Base-by-base conservation (phyloP, 2,329 filamentous ascomycete species). In the Mycosphaerella sp. region DNA sequence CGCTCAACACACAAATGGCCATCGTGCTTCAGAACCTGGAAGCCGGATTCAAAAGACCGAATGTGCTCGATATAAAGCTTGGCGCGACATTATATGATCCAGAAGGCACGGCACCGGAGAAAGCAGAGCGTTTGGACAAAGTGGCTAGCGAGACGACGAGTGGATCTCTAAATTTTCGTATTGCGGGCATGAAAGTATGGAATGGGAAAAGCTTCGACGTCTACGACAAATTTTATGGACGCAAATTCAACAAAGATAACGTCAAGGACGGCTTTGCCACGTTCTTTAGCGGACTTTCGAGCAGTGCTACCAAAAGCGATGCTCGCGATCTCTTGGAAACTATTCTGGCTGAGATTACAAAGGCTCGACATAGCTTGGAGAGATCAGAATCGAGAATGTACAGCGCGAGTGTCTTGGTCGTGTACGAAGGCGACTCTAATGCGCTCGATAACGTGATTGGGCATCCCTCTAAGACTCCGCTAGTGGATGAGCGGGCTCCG, bases 1-100 rank as follows among this genome's bases (percentile, higher is more conserved):
- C 80, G 58, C 69, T 97, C 54, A 77, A 81, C 18, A 95, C 89
- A 0, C 83, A 89, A 49, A 76, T 82, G 49, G 87, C 87, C 2
- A 84, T 96, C 14, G 89, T 95, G 10, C 75, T 97, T 25, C 86
- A 90, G 65, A 96, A 96, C 66, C 80, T 87, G 6, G 84, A 89
- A 0, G 79, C 80, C 58, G 89, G 88, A 0, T 97, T 90, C 74
- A 80, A 79, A 62, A 79, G 81, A 52, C 89, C 93, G 6, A 97
- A 95, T 62, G 89, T 98, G 6, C 75, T 98, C 52, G 93, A 98
- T 66, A 80, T 95, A 58, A 98, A 98, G 73, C 80, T 98, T 16
- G 93, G 93, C 39, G 79, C 83, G 44, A 80, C 87, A 28, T 73
- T 98, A 5, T 97, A 89, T 85, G 91, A 53, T 18, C 47, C 87